Base-by-base conservation (phyloP, 2,329 filamentous ascomycete species). In the Calonectria crousiana region DNA sequence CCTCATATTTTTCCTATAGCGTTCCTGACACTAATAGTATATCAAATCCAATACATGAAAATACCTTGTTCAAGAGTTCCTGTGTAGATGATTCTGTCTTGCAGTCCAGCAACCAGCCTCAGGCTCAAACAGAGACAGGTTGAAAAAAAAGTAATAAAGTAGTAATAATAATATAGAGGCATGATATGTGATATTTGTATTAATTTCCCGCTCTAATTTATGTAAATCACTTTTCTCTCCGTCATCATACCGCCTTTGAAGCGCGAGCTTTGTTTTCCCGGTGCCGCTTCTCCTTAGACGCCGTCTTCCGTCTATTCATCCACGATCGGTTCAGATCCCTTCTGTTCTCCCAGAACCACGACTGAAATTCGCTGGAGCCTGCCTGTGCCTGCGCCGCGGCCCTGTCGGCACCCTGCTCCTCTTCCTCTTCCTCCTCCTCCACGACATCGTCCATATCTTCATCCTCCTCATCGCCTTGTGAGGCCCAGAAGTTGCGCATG, bases 321-420 rank as follows among this genome's bases (percentile, higher is more conserved):
- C 92, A 94, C 18, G 91, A 90, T 68, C 89, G 85, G 80, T 93
- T 94, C 68, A 93, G 85, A 49, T 93, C 90, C 1, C 92, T 89
- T 20, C 92, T 86, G 75, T 93, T 90, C 78, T 93, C 90, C 89
- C 92, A 94, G 83, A 94, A 94, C 88, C 90, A 93, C 71, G 90
- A 89, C 81, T 92, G 90, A 78, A 93, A 93, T 75, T 93, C 90
- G 56, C 85, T 89, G 6, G 83, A 86, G 2, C 81, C 79, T 13
- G 82, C 78, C 8, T 73, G 71, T 23, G 77, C 78, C 34, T 75
- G 69, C 9, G 69, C 71, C 8, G 78, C 75, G 11, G 80, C 81
- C 20, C 77, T 79, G 20, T 81, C 81, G 1, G 82, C 82, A 1
- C 74, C 78, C 26, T 78, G 79, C 23, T 79, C 78, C 23, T 83